These are phyloP conservation scores for Microcyclospora pomicola DNA, from an alignment of 2,329 filamentous ascomycete species.

Conservation along the genomic window DNA sequence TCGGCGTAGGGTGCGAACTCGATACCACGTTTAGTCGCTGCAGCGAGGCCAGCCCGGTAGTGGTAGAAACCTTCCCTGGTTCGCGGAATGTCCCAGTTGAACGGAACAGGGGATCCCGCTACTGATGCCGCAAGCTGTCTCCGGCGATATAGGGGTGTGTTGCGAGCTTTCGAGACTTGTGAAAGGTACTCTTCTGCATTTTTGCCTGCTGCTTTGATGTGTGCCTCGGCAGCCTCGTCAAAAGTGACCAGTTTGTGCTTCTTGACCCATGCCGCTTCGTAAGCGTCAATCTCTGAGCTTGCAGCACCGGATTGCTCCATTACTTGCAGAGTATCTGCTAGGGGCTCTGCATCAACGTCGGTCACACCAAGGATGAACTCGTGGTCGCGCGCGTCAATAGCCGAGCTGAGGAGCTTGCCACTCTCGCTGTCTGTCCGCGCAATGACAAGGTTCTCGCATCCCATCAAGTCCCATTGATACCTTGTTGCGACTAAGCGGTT, in stretches of 20 bases:
- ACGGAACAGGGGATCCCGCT: slow-evolving; percentile 56
- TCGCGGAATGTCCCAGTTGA: slow-evolving; percentile 82
- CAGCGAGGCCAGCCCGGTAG: slow-evolving; percentile 67
- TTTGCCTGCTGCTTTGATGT: slow-evolving; percentile 21
- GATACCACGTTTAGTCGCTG: slow-evolving; percentile 84
- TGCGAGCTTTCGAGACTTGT: slow-evolving; percentile 41
- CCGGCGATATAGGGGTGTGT: slow-evolving; percentile 66
- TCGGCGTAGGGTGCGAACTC: slow-evolving; percentile 88
- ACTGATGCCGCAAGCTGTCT: slow-evolving; percentile 56
- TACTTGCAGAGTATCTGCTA: slow-evolving; percentile 75
- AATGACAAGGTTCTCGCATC: slow-evolving; percentile 84
- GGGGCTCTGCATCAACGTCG: slow-evolving; percentile 57
- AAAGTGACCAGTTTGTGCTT: slow-evolving; percentile 74
- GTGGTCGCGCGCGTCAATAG: slow-evolving; percentile 87
- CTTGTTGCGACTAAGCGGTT: slow-evolving; percentile 82
- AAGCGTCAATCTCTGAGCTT: slow-evolving; percentile 69
- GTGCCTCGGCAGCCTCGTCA: slow-evolving; percentile 53
- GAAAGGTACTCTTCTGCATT: slow-evolving; percentile 16
- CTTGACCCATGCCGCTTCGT: slow-evolving; percentile 81
- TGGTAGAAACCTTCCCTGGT: slow-evolving; percentile 93
- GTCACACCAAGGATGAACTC: slow-evolving; percentile 88
- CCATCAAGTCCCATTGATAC: slow-evolving; percentile 99
- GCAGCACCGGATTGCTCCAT: slow-evolving; percentile 75
- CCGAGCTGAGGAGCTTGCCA: slow-evolving; percentile 76
- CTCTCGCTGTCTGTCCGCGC: slow-evolving; percentile 93